Percentiles rank a stretch among this genome's conserved stretches.
Conservation (phyloP, 192 early-diverging fungal species). For the Backusella tarrabulga region DNA sequence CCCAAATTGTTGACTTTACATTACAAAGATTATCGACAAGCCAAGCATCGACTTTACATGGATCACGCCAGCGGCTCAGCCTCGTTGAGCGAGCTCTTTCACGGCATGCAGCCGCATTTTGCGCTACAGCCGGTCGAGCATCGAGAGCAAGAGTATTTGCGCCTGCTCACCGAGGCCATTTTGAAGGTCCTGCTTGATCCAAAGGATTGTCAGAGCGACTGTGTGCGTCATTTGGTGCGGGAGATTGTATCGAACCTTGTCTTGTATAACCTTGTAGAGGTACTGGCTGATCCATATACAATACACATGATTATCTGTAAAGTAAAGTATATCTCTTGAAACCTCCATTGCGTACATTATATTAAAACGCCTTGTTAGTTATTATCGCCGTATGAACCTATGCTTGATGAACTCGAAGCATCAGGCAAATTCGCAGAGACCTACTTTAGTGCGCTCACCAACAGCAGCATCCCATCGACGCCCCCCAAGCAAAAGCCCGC, state of each 20-base stretch:
- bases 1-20: slow-evolving; percentile 48
- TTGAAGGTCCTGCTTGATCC: slow-evolving; percentile 34
- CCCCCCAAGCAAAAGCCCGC: neutral
- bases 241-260: slow-evolving; percentile 48
- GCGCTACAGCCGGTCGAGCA: slow-evolving; percentile 37
- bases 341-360: neutral
- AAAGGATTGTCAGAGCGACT: slow-evolving; percentile 43
- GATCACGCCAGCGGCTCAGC: slow-evolving; percentile 44
- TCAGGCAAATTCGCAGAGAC: slow-evolving; percentile 20
- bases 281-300: slow-evolving; percentile 49
- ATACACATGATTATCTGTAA: slow-evolving; percentile 52
- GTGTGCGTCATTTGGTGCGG: slow-evolving; percentile 44
- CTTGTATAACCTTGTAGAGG: slow-evolving; percentile 39
- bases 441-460: slow-evolving; percentile 18
- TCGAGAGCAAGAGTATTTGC: slow-evolving; percentile 46
- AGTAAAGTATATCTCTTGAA: slow-evolving; percentile 22
- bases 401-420: slow-evolving; percentile 23
- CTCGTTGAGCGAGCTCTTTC: slow-evolving; percentile 37
- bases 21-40: slow-evolving; percentile 47
- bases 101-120: slow-evolving; percentile 55
- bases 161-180: slow-evolving; percentile 42
- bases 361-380: neutral
- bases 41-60: slow-evolving; percentile 33
- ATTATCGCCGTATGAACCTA: slow-evolving; percentile 10
- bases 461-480: neutral